These are phyloP conservation scores for Verticillium longisporum DNA, from an alignment of 2,329 filamentous ascomycete species.

Conservation along the genomic window DNA sequence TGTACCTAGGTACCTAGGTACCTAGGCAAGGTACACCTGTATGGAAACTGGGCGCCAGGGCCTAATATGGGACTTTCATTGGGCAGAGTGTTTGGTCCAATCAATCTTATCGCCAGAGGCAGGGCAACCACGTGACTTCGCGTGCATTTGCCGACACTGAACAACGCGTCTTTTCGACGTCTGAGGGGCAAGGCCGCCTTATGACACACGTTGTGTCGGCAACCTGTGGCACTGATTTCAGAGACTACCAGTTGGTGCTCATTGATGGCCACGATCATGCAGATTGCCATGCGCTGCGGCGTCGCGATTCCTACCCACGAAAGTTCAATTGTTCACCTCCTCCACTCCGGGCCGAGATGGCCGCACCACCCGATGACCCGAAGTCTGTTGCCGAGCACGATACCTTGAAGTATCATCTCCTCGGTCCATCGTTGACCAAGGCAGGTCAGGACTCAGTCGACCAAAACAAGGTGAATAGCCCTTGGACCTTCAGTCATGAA, in stretches of 20 bases:
- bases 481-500: background rate
- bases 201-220: background rate
- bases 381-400: constrained; percentile 23
- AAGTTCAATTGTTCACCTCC: background rate
- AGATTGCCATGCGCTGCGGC: background rate
- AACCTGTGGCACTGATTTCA: background rate
- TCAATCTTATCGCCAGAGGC: no score
- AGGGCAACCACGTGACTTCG: constrained; percentile 4
- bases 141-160: constrained; percentile 3
- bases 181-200: background rate
- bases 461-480: constrained; percentile 58
- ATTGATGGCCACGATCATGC: background rate
- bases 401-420: constrained; percentile 80
- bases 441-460: constrained; percentile 92
- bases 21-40: no score
- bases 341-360: background rate
- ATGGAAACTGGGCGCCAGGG: no score
- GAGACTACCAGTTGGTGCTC: background rate
- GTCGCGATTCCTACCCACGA: background rate
- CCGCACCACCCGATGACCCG: background rate
- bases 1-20: no score
- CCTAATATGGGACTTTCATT: no score
- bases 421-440: constrained; percentile 89
- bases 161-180: background rate
- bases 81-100: no score